Evolutionary conservation across 805 yeast species (phyloP), one percentile per base, ranked within the genome.

Genomic region (Starmerella stigmatis): DNA sequence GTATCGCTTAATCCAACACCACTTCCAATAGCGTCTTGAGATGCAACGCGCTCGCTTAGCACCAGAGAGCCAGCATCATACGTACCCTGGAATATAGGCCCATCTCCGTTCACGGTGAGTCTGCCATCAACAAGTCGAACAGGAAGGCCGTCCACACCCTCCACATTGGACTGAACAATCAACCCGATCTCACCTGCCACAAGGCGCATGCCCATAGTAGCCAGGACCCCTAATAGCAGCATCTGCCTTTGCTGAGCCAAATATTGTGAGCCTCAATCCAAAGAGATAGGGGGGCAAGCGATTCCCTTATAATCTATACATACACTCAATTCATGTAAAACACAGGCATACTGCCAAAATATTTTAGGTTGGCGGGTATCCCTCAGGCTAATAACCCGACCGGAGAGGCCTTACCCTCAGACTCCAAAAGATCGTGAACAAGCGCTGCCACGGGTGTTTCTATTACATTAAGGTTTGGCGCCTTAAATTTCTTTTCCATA

Each of bases 401-500:
- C 5, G 43, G 43, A 5, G 38, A 37, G 5, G 46, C 30, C 21
- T 31, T 40, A 3, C 66, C 67, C 32, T 61, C 63, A 3, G 55
- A 51, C 30, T 56, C 60, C 17, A 65, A 48, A 27, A 65, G 52
- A 38, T 56, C 59, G 30, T 53, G 53, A 5, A 64, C 66, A 5
- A 57, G 49, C 20, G 47, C 35, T 11, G 64, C 45, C 17, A 64
- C 57, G 13, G 57, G 59, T 35, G 60, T 57, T 9, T 47, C 46
- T 6, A 57, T 50, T 16, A 62, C 47, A 30, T 59, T 61, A 5
- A 49, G 33, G n/a, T 43, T 38, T 1, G 83, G 81, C 27, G 63
- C 64, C 17, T 69, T 76, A 36, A 88, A 66, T 52, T 76, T 76
- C 19, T 69, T 71, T 34, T 74, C 80, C 45, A 89, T 73, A 0